Evolutionary conservation across 2,329 filamentous ascomycete species (phyloP), one percentile per base, ranked within the genome.

Genomic region (Xylaria sp.): DNA sequence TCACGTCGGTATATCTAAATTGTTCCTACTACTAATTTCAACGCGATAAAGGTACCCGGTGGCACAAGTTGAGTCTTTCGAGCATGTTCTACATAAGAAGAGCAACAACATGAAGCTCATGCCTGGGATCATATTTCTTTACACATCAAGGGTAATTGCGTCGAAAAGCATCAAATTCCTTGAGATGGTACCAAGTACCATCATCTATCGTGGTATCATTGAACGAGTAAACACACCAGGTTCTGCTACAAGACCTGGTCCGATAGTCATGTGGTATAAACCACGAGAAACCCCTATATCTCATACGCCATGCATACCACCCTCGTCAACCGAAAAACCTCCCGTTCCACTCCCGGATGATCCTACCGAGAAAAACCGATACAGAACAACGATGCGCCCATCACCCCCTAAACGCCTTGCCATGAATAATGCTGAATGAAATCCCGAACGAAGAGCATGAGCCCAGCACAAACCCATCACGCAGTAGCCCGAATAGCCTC

Each of bases 381-480:
- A 42, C 2, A 54, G 9, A 23, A 13, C 9, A 19, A 19, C 1
- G 49, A 47, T 18, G 37, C n/a, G 52, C 55, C 50, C 4, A 23
- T 5, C 23, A 30, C 30, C 51, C 52, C 57, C 37, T 19, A 4
- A 63, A 62, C 62, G 59, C 62, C 62, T 54, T 54, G 49, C 55
- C 50, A 63, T 63, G 59, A 59, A 13, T 8, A 53, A 57, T 56
- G 13, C 30, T 30, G 23, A 30, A 30, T 30, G 23, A 30, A 30
- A 30, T 30, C 23, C 23, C 23, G 23, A 30, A 30, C 23, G 23
- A 30, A 30, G 23, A 30, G 23, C 23, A 30, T 5, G 23, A 30
- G 23, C 23, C 23, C 23, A 30, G 23, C 23, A 30, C 23, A 30
- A 30, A 30, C 23, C 23, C 23, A 30, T 30, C 23, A 5, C 23